These are phyloP conservation scores for Cytospora paraplurivora DNA, from an alignment of 2,329 filamentous ascomycete species.

Conservation along the genomic window DNA sequence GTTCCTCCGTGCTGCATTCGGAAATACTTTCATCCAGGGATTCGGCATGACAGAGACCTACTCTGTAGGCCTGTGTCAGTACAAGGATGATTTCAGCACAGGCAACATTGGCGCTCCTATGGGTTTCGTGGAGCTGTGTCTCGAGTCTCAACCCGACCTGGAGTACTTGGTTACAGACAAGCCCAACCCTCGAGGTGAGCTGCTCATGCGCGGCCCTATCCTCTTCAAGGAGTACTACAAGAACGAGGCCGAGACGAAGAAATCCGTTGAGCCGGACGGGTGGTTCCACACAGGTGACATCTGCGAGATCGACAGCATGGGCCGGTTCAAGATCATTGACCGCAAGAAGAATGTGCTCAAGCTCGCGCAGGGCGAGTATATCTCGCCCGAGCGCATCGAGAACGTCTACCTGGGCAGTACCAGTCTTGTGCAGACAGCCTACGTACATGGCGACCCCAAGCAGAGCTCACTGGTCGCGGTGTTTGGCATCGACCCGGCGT, in stretches of 20 bases:
- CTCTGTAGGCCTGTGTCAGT: constrained; percentile 72
- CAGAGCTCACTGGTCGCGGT: constrained; percentile 82
- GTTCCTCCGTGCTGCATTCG: constrained; percentile 84
- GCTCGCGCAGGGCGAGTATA: constrained; percentile 95
- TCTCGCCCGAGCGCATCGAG: constrained; percentile 95
- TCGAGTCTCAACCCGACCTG: constrained; percentile 89
- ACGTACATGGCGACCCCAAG: constrained; percentile 85
- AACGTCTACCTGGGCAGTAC: constrained; percentile 87
- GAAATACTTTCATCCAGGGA: constrained; percentile 78
- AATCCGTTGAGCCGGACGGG: constrained; percentile 80
- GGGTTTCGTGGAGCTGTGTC: constrained; percentile 71
- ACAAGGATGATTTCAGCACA: constrained; percentile 67
- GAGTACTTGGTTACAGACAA: constrained; percentile 88
- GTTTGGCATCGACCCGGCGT: constrained; percentile 83
- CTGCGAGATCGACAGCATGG: constrained; percentile 77
- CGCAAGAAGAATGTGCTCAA: constrained; percentile 99
- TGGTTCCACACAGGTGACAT: constrained; percentile 99
- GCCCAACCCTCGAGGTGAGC: constrained; percentile 86
- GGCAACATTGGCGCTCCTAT: constrained; percentile 81
- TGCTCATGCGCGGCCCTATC: constrained; percentile 78
- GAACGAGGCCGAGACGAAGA: constrained; percentile 83
- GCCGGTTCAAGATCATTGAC: constrained; percentile 91
- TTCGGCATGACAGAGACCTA: constrained; percentile 96
- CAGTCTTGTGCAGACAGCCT: constrained; percentile 76
- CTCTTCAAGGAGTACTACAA: constrained; percentile 88